phyloP scores from a whole-genome alignment of 2,329 filamentous ascomycete genomes.

The Xylariaceae sp. region DNA sequence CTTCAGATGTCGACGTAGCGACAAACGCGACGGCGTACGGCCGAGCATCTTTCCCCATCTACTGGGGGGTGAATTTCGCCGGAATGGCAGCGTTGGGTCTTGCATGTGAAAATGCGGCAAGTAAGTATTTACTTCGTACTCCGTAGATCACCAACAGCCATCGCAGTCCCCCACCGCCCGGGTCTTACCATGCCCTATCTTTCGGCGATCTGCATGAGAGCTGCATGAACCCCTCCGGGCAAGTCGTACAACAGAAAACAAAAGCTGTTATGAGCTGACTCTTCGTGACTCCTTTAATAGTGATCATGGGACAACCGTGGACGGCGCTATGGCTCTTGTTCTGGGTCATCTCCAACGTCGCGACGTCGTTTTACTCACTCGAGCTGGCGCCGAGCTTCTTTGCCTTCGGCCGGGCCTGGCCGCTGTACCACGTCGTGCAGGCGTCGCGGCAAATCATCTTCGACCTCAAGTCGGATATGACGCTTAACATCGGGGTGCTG shows the following conservation, averaged over 20 bases:
- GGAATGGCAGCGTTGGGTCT: constrained; percentile 62
- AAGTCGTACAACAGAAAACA: too few relatives aligned
- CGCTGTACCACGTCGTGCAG: constrained; percentile 59
- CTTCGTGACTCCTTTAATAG: too few relatives aligned
- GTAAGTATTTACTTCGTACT: too few relatives aligned
- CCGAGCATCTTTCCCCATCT: constrained; percentile 48
- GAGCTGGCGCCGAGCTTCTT: constrained; percentile 58
- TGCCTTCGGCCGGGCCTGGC: constrained; percentile 60
- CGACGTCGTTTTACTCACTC: constrained; percentile 56
- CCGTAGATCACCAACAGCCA: too few relatives aligned
- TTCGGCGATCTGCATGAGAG: too few relatives aligned
- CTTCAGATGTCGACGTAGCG: constrained; percentile 11
- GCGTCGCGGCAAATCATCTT: constrained; percentile 59
- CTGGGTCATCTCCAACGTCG: constrained; percentile 64
- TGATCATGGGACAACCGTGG: constrained; percentile 60
- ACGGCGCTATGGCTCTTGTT: constrained; percentile 60
- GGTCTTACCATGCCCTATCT: too few relatives aligned
- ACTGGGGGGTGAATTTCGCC: constrained; percentile 60
- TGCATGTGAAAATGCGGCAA: constrained; percentile 61
- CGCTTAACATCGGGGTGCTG: constrained; percentile 57
- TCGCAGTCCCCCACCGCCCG: too few relatives aligned
- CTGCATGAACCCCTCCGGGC: too few relatives aligned
- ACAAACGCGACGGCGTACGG: constrained; percentile 7
- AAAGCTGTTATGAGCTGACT: too few relatives aligned
- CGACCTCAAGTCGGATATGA: constrained; percentile 53